phyloP scores from a whole-genome alignment of 2,329 filamentous ascomycete species.

The Triangularia setosa region DNA sequence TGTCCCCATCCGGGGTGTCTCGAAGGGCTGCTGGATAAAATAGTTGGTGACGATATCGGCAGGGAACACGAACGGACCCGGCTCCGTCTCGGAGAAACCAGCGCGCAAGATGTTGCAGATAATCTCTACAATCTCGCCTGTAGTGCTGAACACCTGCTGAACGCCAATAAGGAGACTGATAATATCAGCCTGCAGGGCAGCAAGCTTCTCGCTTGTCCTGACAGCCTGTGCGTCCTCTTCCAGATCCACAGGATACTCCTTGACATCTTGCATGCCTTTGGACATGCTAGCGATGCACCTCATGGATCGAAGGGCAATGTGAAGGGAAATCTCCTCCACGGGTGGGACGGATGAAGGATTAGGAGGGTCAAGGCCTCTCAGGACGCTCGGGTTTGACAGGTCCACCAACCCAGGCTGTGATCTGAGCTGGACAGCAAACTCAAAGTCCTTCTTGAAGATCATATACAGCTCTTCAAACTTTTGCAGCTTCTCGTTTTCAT shows the following conservation, averaged over 20 bases:
- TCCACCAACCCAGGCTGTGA: conserved; percentile 28
- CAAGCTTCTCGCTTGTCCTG: conserved; percentile 25
- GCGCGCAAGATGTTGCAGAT: conserved; percentile 68
- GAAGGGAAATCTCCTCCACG: conserved; percentile 43
- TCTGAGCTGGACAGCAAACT: conserved; percentile 38
- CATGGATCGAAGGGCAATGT: conserved; percentile 54
- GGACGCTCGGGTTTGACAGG: conserved; percentile 21
- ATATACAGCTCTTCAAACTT: conserved; percentile 56
- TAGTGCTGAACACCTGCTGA: conserved; percentile 50
- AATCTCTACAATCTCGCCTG: conserved; percentile 66
- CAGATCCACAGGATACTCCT: conserved; percentile 64
- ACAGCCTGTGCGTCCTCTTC: conserved; percentile 40
- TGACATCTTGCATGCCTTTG: conserved; percentile 65
- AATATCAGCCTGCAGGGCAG: conserved; percentile 43
- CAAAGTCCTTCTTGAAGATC: conserved; percentile 61
- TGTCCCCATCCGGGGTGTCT: conserved; percentile 64
- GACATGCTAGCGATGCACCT: conserved; percentile 68
- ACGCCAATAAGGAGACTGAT: conserved; percentile 45
- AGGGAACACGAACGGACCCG: conserved; percentile 74
- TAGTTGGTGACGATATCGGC: conserved; percentile 63
- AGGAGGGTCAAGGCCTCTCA: conserved; percentile 26
- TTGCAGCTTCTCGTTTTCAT: conserved; percentile 50
- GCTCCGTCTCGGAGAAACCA: conserved; percentile 70
- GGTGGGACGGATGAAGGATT: conserved; percentile 23
- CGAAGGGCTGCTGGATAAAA: conserved; percentile 54